Percentiles rank a stretch among this genome's conserved stretches.
Conservation (phyloP, 2,329 filamentous ascomycete species). For the Proliferodiscus dingleyae region DNA sequence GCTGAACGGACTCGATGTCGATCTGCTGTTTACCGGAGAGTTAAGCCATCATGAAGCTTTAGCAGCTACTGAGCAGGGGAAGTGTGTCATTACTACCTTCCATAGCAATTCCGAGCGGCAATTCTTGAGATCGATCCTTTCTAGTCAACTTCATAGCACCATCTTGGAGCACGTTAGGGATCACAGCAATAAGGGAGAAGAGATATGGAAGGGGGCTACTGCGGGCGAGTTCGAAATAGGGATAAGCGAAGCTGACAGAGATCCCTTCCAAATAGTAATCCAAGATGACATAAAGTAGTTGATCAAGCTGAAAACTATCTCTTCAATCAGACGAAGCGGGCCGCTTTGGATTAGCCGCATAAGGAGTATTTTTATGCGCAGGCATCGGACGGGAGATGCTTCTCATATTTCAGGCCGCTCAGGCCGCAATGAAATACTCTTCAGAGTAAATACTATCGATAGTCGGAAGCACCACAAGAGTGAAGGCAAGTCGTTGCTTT, state of each 20-base stretch:
- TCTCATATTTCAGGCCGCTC: too few species aligned
- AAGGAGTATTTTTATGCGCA: too few species aligned
- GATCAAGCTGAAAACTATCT: too few species aligned
- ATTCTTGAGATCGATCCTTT: constrained; percentile 55
- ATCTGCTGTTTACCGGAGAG: constrained; percentile 87
- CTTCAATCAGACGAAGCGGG: too few species aligned
- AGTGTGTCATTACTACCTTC: constrained; percentile 77
- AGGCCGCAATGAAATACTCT: too few species aligned
- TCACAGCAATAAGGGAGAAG: neutral
- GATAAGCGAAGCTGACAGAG: constrained; percentile 74
- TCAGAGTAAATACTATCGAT: too few species aligned
- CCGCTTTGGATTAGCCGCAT: too few species aligned
- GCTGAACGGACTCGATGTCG: constrained; percentile 64
- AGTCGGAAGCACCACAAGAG: too few species aligned
- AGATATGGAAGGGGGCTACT: constrained; percentile 25
- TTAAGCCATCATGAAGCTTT: constrained; percentile 90
- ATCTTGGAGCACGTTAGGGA: constrained; percentile 35
- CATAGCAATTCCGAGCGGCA: constrained; percentile 90
- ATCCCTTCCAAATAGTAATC: constrained; percentile 59
- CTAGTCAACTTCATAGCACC: neutral
- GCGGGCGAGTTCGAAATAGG: constrained; percentile 44
- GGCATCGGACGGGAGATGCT: too few species aligned
- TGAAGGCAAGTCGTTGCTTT: too few species aligned
- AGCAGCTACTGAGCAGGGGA: constrained; percentile 76
- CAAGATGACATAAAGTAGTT: neutral